phyloP scores from a whole-genome alignment of 768 basidiomycete species.

The Boletus rubroflammeus region DNA sequence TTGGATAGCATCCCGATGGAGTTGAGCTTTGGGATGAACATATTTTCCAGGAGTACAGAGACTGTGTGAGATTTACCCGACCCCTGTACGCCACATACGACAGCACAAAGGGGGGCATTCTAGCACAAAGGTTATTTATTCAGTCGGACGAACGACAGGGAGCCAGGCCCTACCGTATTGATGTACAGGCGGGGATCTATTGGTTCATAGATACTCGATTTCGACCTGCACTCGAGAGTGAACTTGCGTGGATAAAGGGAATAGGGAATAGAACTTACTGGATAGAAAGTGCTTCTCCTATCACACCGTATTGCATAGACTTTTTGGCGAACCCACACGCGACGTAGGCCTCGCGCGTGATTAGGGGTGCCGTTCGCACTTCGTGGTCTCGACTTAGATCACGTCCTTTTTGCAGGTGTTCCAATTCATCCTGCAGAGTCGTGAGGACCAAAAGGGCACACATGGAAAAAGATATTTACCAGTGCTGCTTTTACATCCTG shows the following conservation, averaged over 20 bases:
- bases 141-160: not conserved
- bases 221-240: constrained; percentile 26
- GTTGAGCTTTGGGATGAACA: constrained; percentile 50
- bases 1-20: constrained; percentile 48
- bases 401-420: constrained; percentile 3
- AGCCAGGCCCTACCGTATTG: constrained; percentile 48
- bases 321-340: constrained; percentile 21
- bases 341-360: constrained; percentile 44
- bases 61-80: constrained; percentile 72
- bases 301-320: constrained; percentile 54
- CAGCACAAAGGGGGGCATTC: constrained; percentile 67
- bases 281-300: constrained; percentile 37
- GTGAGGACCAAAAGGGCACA: not conserved
- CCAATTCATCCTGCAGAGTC: constrained; percentile 2
- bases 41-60: constrained; percentile 61
- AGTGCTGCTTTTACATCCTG: constrained; percentile 2
- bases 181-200: constrained; percentile 54
- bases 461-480: not conserved
- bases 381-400: constrained; percentile 23
- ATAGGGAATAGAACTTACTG: constrained; percentile 21
- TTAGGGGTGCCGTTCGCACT: constrained; percentile 42
- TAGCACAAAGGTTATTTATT: constrained; percentile 17
- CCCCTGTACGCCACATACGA: constrained; percentile 71
- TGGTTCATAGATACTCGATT: constrained; percentile 25
- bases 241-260: not conserved